Conservation (phyloP, 768 basidiomycete species). For the Pulveroboletus sp. region DNA sequence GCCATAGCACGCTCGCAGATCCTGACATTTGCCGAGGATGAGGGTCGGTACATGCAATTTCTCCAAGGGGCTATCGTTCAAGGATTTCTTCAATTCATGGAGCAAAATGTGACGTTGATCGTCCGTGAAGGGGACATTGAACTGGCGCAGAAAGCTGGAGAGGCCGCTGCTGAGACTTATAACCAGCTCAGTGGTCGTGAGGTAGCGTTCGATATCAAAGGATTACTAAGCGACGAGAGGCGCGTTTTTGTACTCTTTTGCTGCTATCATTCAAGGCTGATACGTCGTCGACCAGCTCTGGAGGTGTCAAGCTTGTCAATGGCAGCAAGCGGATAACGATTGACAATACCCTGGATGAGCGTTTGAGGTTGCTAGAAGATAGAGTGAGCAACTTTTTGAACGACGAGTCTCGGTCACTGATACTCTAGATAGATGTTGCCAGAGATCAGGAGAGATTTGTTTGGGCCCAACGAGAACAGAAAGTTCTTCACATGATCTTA, state of each 20-base stretch:
- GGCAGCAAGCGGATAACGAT: conserved; percentile 77
- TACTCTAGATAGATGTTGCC: conserved; percentile 79
- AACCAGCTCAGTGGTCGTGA: conserved; percentile 72
- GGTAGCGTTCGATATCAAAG: conserved; percentile 55
- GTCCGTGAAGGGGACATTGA: conserved; percentile 65
- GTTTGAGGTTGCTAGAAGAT: conserved; percentile 84
- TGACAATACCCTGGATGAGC: conserved; percentile 93
- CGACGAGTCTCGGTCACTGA: neutral
- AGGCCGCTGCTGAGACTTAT: conserved; percentile 60
- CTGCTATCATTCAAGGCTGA: neutral
- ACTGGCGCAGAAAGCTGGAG: conserved; percentile 57
- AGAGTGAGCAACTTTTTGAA: conserved; percentile 49
- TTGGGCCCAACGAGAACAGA: conserved; percentile 86
- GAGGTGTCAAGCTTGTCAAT: conserved; percentile 75
- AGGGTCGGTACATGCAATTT: conserved; percentile 73
- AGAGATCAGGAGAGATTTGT: conserved; percentile 85
- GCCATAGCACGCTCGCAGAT: conserved; percentile 60
- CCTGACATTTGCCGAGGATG: conserved; percentile 56
- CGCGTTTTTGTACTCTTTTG: conserved; percentile 30
- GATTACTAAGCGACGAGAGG: conserved; percentile 62
- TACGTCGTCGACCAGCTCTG: conserved; percentile 48
- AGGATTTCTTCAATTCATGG: conserved; percentile 78
- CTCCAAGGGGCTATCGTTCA: conserved; percentile 83
- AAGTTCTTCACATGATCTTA: conserved; percentile 70
- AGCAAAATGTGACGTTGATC: conserved; percentile 62